Evolutionary conservation across 108 stramenopile genomes (phyloP), one percentile per base, ranked within the genome.

Genomic region (Hondaea fermentalgiana): DNA sequence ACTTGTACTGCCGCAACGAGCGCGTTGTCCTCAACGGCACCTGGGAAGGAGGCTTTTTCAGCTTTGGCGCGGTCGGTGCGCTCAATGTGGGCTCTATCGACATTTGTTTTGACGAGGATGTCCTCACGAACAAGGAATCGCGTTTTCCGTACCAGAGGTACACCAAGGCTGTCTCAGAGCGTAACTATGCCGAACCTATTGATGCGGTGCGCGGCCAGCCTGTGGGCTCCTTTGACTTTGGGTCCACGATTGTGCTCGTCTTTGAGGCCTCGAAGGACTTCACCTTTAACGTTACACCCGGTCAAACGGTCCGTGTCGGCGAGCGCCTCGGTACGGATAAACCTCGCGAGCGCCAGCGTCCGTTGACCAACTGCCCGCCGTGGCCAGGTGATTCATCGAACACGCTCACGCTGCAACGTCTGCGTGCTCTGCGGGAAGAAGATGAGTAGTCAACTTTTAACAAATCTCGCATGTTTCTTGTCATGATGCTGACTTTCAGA

Each of bases 1-100:
- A 83, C 51, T 45, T 83, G 76, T 83, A 83, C 76, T 83, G 76
- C 51, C 45, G 51, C 45, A 83, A 83, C 49, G 76, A 83, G 76
- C 76, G 76, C 25, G 76, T 83, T 23, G 76, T 83, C 8, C 51
- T 83, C 1, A 83, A 83, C 51, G 76, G 76, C 16, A 19, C 49
- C 51, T 83, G 76, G 76, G 76, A 83, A 45, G 76, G 76, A 6
- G 76, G 76, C 4, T 45, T 83, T 28, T 83, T 83, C 5, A 83
- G 76, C 51, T 83, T 83, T 83, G 76, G 76, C n/a, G 76, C 76
- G 17, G 76, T 83, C 6, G 76, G 76, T 3, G 76, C 76, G 45
- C 76, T 83, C 76, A 83, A 83, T 35, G 76, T 83, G 28, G 76
- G 76, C 17, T 83, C 76, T 3, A 83, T 83, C 23, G 76, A 83